These are phyloP conservation scores for Crithidia expoeki DNA, from an alignment of 208 protist species.

Conservation along the genomic window DNA sequence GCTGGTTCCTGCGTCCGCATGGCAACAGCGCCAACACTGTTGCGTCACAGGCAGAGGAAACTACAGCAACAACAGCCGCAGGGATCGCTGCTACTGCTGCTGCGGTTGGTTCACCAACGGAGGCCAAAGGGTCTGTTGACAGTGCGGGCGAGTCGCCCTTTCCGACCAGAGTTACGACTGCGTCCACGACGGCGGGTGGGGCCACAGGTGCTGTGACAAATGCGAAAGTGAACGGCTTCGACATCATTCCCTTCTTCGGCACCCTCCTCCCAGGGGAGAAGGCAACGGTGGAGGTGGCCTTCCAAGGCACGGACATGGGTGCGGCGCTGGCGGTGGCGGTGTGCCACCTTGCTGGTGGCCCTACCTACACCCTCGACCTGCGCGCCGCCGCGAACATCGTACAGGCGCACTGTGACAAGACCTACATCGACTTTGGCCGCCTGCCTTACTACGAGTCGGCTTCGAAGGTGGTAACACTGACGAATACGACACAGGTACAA, in stretches of 20 bases:
- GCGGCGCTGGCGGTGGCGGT: slow-evolving; percentile 59
- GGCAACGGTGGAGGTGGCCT: slow-evolving; percentile 88
- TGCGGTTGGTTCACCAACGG: not conserved
- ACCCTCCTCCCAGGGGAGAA: slow-evolving; percentile 82
- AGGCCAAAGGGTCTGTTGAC: not conserved
- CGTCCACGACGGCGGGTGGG: not conserved
- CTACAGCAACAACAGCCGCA: not conserved
- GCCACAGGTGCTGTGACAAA: slow-evolving; percentile 21
- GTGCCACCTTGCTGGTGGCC: slow-evolving; percentile 92
- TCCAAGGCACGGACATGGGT: slow-evolving; percentile 45
- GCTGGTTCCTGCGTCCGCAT: slow-evolving; percentile 65
- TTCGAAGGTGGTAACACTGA: slow-evolving; percentile 80
- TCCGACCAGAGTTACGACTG: not conserved
- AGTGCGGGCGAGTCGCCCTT: slow-evolving; percentile 43
- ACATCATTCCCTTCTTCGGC: slow-evolving; percentile 94
- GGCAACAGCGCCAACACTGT: not conserved
- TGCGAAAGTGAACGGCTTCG: slow-evolving; percentile 71
- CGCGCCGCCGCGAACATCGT: slow-evolving; percentile 77
- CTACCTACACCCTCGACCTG: slow-evolving; percentile 86
- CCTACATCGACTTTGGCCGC: slow-evolving; percentile 91
- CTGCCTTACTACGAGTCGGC: slow-evolving; percentile 74
- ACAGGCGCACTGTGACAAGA: slow-evolving; percentile 84
- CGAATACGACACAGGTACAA: slow-evolving; percentile 91
- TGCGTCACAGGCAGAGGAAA: slow-evolving; percentile 3
- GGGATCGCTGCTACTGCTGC: not conserved